Conservation (phyloP, 2,329 filamentous ascomycete genomes). For the Ceratocystis ficicola region DNA sequence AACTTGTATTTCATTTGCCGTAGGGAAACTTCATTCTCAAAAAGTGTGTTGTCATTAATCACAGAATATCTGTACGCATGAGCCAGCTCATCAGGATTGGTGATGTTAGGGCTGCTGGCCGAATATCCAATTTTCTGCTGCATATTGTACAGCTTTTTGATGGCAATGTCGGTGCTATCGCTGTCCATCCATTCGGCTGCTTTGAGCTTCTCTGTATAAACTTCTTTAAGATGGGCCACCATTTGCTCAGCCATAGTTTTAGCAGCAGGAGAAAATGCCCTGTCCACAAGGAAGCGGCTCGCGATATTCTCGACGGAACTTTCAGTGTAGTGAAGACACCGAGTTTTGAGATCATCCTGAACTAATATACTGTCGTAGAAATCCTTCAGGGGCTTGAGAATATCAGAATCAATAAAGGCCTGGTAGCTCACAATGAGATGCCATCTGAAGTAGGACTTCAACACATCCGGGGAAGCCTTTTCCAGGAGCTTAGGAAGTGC, state of each 20-base stretch:
- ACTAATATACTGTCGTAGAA: conserved; percentile 50
- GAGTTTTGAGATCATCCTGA: conserved; percentile 53
- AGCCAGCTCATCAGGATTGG: conserved; percentile 43
- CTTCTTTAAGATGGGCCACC: conserved; percentile 56
- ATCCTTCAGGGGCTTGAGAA: conserved; percentile 45
- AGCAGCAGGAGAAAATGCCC: conserved; percentile 53
- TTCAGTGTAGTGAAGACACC: conserved; percentile 48
- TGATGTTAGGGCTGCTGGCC: conserved; percentile 48
- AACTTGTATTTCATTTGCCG: conserved; percentile 36
- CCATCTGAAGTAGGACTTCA: conserved; percentile 54
- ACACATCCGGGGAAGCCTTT: conserved; percentile 40
- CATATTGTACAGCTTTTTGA: conserved; percentile 55
- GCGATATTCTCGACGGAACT: conserved; percentile 52
- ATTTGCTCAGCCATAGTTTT: conserved; percentile 57
- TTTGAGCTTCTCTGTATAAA: conserved; percentile 49
- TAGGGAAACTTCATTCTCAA: conserved; percentile 44
- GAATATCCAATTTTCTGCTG: conserved; percentile 58
- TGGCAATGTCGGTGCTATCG: conserved; percentile 45
- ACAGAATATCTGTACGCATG: conserved; percentile 45
- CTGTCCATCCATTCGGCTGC: conserved; percentile 53
- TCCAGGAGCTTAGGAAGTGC: conserved; percentile 45
- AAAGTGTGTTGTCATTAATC: conserved; percentile 41
- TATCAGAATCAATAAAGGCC: conserved; percentile 44
- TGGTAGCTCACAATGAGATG: conserved; percentile 46
- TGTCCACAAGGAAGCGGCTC: conserved; percentile 58